Percentiles rank a stretch among this genome's conserved stretches.
These are phyloP conservation scores for Alternaria sp. DNA, from an alignment of 2,329 filamentous ascomycete genomes.

Conservation along the genomic window DNA sequence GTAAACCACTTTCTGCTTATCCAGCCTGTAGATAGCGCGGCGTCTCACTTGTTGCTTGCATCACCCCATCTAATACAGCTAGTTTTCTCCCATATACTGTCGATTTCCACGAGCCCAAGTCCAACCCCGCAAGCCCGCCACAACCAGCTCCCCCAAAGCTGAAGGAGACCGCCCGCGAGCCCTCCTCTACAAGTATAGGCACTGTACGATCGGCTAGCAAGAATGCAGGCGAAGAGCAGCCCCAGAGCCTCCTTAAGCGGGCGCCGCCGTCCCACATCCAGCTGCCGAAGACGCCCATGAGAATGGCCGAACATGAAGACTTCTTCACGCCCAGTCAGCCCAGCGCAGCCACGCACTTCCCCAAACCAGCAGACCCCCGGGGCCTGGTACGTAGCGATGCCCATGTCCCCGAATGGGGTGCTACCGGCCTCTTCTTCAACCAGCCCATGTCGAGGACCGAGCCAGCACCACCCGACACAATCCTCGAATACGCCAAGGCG, in stretches of 20 bases:
- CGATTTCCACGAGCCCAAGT: constrained; percentile 70
- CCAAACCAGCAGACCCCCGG: constrained; percentile 57
- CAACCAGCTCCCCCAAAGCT: constrained; percentile 34
- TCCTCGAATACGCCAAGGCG: constrained; percentile 71
- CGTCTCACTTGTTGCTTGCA: not conserved
- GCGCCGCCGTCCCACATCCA: constrained; percentile 36
- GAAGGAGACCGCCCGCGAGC: constrained; percentile 57
- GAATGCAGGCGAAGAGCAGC: constrained; percentile 34
- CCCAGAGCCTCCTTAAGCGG: constrained; percentile 54
- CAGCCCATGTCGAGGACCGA: constrained; percentile 81
- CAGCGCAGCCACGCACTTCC: constrained; percentile 63
- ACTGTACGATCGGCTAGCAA: constrained; percentile 12
- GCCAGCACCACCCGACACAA: constrained; percentile 76
- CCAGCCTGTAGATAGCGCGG: not conserved
- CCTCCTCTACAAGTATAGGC: constrained; percentile 52
- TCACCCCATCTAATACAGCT: constrained; percentile 25
- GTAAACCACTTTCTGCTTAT: constrained; percentile 36
- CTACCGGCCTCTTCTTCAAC: constrained; percentile 67
- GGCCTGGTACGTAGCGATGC: constrained; percentile 75
- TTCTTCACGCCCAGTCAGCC: constrained; percentile 57
- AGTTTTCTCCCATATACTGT: constrained; percentile 94
- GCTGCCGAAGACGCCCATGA: constrained; percentile 54
- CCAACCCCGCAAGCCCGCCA: constrained; percentile 51
- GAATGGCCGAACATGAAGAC: constrained; percentile 51
- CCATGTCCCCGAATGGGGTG: constrained; percentile 79